Percentiles rank a stretch among this genome's conserved stretches.
Conservation (phyloP, 2,329 filamentous ascomycete genomes). For the Aspergillus pseudoglaucus region DNA sequence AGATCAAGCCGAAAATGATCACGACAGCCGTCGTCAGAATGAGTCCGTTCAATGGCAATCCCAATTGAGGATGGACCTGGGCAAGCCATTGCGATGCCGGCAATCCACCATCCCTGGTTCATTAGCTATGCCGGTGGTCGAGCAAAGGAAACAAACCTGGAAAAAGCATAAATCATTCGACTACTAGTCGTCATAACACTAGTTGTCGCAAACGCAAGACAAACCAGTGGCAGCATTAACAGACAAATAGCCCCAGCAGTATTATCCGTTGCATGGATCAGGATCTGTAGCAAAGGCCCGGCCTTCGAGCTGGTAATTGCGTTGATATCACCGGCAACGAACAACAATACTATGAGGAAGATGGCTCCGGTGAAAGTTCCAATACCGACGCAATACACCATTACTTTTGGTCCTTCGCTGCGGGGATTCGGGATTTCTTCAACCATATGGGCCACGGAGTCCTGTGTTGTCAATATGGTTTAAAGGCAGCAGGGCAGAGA, state of each 20-base stretch:
- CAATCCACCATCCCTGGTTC: constrained; percentile 55
- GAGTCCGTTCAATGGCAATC: constrained; percentile 60
- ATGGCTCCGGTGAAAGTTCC: constrained; percentile 57
- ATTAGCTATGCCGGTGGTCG: not conserved
- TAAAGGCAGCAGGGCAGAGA: not conserved
- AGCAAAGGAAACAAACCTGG: not conserved
- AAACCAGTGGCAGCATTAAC: constrained; percentile 41
- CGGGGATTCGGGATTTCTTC: constrained; percentile 42
- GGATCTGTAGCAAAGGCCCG: constrained; percentile 56
- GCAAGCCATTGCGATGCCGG: constrained; percentile 56
- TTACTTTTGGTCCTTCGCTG: constrained; percentile 57
- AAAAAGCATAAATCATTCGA: constrained; percentile 1
- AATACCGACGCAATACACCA: constrained; percentile 59
- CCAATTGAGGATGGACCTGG: constrained; percentile 53
- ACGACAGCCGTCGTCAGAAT: constrained; percentile 55
- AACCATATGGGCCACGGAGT: constrained; percentile 45
- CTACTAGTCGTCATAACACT: constrained; percentile 3
- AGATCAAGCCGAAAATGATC: constrained; percentile 62
- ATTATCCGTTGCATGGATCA: constrained; percentile 56
- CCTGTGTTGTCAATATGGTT: constrained; percentile 13
- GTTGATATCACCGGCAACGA: constrained; percentile 55
- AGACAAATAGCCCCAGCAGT: constrained; percentile 57
- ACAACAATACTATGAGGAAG: constrained; percentile 58
- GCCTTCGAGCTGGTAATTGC: constrained; percentile 50
- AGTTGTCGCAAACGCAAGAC: not conserved